Evolutionary conservation across 2,329 filamentous ascomycete genomes (phyloP).

Genomic region (Juglanconis sp.): DNA sequence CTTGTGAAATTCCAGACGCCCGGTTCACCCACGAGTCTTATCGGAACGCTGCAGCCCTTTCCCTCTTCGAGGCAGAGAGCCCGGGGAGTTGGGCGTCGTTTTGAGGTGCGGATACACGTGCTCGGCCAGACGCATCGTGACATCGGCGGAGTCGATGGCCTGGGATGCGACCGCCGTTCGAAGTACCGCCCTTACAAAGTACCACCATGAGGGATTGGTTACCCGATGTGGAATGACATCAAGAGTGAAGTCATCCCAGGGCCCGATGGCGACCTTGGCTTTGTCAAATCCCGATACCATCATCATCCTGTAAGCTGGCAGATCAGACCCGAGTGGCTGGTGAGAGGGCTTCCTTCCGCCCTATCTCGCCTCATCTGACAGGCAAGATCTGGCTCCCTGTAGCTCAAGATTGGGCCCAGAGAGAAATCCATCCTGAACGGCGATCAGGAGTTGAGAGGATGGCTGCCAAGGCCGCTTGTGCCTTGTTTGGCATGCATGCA

Average conservation of each 20-base stretch:
- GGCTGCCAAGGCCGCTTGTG: not conserved
- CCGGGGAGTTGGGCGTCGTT: not conserved
- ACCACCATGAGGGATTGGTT: too few species aligned
- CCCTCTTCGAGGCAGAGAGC: constrained; percentile 1
- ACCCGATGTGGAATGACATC: constrained; percentile 8
- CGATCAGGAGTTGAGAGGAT: not conserved
- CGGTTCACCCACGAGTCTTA: constrained; percentile 13
- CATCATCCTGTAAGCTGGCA: not conserved
- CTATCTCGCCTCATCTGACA: not conserved
- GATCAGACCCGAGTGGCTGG: not conserved
- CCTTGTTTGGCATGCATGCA: too few species aligned
- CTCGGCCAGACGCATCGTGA: constrained; percentile 3
- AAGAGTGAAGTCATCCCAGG: not conserved
- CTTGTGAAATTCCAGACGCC: constrained; percentile 12
- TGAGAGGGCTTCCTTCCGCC: not conserved
- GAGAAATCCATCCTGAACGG: not conserved
- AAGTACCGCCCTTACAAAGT: not conserved
- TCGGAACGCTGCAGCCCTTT: constrained; percentile 6
- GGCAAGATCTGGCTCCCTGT: not conserved
- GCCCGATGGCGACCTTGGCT: too few species aligned
- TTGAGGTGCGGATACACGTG: not conserved
- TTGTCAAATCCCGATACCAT: too few species aligned
- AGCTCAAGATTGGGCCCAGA: not conserved
- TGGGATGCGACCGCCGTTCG: constrained; percentile 1
- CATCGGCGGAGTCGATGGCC: not conserved